A percentile compares a stretch with the other conserved stretches of the same genome.
phyloP scores from a whole-genome alignment of 2,329 filamentous ascomycete species.

The Apiospora phragmitis region DNA sequence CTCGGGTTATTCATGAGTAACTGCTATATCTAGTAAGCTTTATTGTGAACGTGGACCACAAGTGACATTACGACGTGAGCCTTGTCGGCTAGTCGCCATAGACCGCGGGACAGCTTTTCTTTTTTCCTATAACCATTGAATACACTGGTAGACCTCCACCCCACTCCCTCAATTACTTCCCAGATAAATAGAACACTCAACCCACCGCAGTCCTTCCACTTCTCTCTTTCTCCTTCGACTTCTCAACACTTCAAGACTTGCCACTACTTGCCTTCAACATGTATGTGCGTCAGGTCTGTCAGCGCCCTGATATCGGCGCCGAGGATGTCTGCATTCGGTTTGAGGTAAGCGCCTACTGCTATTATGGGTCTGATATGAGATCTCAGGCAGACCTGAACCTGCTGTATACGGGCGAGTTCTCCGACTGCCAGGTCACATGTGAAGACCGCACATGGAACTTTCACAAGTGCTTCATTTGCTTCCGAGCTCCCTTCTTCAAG shows the following conservation, averaged over 20 bases:
- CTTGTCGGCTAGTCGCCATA: too few relatives aligned
- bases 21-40: too few relatives aligned
- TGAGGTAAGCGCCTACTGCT: too few relatives aligned
- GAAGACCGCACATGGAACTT: conserved; percentile 2
- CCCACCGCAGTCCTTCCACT: not conserved
- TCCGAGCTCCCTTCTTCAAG: not conserved
- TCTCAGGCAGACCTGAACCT: not conserved
- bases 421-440: conserved; percentile 8
- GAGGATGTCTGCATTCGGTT: too few relatives aligned
- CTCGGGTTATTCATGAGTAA: too few relatives aligned
- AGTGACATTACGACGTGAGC: too few relatives aligned
- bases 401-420: not conserved
- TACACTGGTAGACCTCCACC: too few relatives aligned
- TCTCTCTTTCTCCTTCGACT: not conserved
- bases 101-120: not conserved
- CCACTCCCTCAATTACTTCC: too few relatives aligned
- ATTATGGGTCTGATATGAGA: too few relatives aligned
- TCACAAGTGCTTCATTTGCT: conserved; percentile 8
- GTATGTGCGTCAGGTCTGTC: not conserved
- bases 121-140: not conserved
- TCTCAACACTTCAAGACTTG: not conserved
- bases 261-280: not conserved
- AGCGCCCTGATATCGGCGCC: too few relatives aligned
- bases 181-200: too few relatives aligned
- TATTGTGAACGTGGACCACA: too few relatives aligned